Conservation (phyloP, 495 filamentous ascomycete genomes). For the Pyronema omphalodes region DNA sequence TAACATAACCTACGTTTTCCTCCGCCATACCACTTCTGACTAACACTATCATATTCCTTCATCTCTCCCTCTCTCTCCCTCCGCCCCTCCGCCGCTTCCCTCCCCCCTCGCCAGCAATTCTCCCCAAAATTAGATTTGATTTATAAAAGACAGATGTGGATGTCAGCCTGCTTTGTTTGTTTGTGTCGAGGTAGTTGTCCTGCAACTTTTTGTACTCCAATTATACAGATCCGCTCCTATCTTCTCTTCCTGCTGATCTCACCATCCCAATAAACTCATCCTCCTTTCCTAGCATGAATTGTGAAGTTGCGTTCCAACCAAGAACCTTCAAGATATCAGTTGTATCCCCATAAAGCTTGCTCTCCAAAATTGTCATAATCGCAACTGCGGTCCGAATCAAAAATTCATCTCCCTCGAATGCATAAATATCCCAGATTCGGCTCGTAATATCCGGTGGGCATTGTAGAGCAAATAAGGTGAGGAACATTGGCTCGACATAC, state of each 20-base stretch:
- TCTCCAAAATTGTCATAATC: slow-evolving; percentile 36
- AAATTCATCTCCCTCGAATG: slow-evolving; percentile 77
- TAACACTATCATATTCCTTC: too few species aligned
- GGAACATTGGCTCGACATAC: slow-evolving; percentile 36
- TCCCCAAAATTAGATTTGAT: too few species aligned
- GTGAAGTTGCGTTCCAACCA: slow-evolving; percentile 30
- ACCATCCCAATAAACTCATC: slow-evolving; percentile 54
- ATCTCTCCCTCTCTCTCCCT: too few species aligned
- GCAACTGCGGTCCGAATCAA: slow-evolving; percentile 65
- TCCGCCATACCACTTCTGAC: too few species aligned
- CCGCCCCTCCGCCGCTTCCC: too few species aligned
- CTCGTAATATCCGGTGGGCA: slow-evolving; percentile 51
- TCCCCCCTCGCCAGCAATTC: too few species aligned
- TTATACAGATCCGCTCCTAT: slow-evolving; percentile 6
- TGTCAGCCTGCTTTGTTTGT: too few species aligned
- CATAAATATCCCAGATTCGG: slow-evolving; percentile 82
- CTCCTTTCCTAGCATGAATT: slow-evolving; percentile 31
- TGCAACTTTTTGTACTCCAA: slow-evolving; percentile 6
- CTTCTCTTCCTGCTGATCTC: slow-evolving; percentile 50
- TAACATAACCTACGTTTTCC: too few species aligned
- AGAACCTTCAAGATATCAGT: slow-evolving; percentile 37
- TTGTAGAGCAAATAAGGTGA: slow-evolving; percentile 35
- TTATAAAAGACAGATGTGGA: too few species aligned
- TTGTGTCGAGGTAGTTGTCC: background rate
- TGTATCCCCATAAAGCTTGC: slow-evolving; percentile 38